Evolutionary conservation across 164 flowering plant genomes (phyloP), one percentile per base, ranked within the genome.

Genomic region (Chimonanthus salicifolius): DNA sequence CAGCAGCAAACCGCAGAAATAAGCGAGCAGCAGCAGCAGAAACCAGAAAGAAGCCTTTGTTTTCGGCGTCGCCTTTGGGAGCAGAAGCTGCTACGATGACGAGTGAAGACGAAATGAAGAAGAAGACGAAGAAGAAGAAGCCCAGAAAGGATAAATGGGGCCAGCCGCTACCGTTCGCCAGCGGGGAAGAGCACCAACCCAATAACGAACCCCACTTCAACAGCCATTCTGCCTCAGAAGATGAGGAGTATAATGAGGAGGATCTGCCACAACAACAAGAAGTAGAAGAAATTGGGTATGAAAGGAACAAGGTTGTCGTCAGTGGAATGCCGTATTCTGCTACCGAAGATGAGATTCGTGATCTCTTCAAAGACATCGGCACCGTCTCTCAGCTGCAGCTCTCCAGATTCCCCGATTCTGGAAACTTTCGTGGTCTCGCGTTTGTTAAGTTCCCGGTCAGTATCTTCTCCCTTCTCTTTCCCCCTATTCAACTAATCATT

Each of bases 371-470:
- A 16, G 70, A 73, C 20, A 48, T 73, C 8, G 75, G 75, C 47
- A 16, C 69, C 16, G 54, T 73, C 63, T 73, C 70, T 62, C 75
- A 65, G 70, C 75, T 73, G 49, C 75, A 73, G 70, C 70, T 73
- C 70, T 73, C 75, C 33, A 66, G 69, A 11, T 73, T 73, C 75
- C 75, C 75, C 16, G 75, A 73, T 51, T 73, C 75, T 5, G 75
- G 75, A 44, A 73, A 73, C 33, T 73, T 73, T 43, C 47, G 75
- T 0, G 75, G 75, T 48, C 75, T 73, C 70, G 75, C 75, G 4
- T 73, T 73, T 33, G 49, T 73, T 33, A 64, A 70, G 15, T 73
- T 73, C 33, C 49, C 49, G 33, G 75, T 73, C 3, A 46, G 67
- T 70, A 2, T 2, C 47, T 48, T 33, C 15, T 45, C 21, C 33